Conservation (phyloP, 2,329 filamentous ascomycete genomes). For the Nemania serpens region DNA sequence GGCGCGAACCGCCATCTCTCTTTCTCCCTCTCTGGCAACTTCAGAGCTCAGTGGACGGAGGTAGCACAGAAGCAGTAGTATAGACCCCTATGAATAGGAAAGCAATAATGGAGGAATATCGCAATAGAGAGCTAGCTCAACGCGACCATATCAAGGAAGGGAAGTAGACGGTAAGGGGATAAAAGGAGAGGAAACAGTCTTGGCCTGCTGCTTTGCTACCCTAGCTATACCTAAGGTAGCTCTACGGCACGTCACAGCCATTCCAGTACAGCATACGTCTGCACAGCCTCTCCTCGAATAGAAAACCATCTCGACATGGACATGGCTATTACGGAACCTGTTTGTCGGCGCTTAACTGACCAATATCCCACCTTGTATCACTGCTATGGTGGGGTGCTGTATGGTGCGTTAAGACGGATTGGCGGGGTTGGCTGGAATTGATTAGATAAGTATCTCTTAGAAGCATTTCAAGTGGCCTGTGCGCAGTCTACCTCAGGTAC, state of each 20-base stretch:
- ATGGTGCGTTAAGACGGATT: neutral
- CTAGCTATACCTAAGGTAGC: conserved; percentile 10
- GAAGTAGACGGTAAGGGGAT: no score
- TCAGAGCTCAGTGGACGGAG: neutral
- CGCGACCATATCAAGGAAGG: conserved; percentile 4
- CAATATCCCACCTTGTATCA: conserved; percentile 33
- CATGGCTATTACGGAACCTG: conserved; percentile 11
- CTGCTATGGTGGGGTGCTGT: conserved; percentile 36
- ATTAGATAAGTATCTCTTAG: no score
- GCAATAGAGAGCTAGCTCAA: conserved; percentile 25
- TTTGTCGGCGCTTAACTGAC: conserved; percentile 38
- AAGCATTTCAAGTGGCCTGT: no score
- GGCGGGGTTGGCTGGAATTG: conserved; percentile 14
- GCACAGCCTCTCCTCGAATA: conserved; percentile 15
- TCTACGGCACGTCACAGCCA: conserved; percentile 6
- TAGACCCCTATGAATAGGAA: neutral
- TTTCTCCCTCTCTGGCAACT: neutral
- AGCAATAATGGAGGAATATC: neutral
- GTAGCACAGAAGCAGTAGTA: no score
- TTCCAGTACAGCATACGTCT: conserved; percentile 10
- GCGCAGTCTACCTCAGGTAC: no score
- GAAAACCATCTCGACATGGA: conserved; percentile 3
- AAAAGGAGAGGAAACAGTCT: conserved; percentile 4
- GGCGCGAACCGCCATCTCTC: conserved; percentile 50
- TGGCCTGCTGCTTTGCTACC: no score